These are phyloP conservation scores for Knufia fluminis DNA, from an alignment of 2,329 filamentous ascomycete genomes.

Conservation along the genomic window DNA sequence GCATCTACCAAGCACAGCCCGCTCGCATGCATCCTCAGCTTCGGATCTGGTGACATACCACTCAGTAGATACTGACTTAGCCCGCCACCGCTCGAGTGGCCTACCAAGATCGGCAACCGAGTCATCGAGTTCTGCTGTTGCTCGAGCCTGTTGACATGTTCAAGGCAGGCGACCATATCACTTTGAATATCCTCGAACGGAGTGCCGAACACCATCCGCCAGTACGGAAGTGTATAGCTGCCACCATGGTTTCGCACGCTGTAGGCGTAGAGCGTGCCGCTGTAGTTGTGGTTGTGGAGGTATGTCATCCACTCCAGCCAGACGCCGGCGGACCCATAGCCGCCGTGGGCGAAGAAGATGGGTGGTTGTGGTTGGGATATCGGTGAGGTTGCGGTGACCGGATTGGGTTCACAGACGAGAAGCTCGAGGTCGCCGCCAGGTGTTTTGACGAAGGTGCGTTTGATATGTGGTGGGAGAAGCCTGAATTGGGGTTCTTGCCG, in stretches of 20 bases:
- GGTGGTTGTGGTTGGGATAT: slow-evolving; percentile 24
- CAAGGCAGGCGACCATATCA: slow-evolving; percentile 37
- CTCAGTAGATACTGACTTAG: slow-evolving; percentile 43
- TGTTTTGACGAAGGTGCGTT: slow-evolving; percentile 38
- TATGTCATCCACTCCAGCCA: slow-evolving; percentile 46
- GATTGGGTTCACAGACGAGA: slow-evolving; percentile 24
- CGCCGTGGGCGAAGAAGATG: slow-evolving; percentile 47
- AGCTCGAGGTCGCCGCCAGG: slow-evolving; percentile 40
- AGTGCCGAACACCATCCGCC: slow-evolving; percentile 41
- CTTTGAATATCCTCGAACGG: slow-evolving; percentile 34
- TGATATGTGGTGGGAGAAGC: slow-evolving; percentile 34
- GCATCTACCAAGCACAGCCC: slow-evolving; percentile 41
- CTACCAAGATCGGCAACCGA: slow-evolving; percentile 32
- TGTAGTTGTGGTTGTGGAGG: slow-evolving; percentile 36
- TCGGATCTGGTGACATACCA: slow-evolving; percentile 23
- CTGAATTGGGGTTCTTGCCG: slow-evolving; percentile 6
- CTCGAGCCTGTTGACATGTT: slow-evolving; percentile 25
- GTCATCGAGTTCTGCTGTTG: slow-evolving; percentile 23
- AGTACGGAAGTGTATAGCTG: slow-evolving; percentile 43
- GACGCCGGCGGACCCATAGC: slow-evolving; percentile 45
- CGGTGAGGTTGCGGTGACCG: slow-evolving; percentile 24
- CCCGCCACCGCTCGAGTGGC: slow-evolving; percentile 46
- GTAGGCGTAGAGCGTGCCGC: slow-evolving; percentile 41
- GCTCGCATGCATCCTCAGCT: slow-evolving; percentile 29
- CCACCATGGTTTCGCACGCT: slow-evolving; percentile 46